Conservation (phyloP, 192 early-diverging fungal species). For the Gonapodya sp. region DNA sequence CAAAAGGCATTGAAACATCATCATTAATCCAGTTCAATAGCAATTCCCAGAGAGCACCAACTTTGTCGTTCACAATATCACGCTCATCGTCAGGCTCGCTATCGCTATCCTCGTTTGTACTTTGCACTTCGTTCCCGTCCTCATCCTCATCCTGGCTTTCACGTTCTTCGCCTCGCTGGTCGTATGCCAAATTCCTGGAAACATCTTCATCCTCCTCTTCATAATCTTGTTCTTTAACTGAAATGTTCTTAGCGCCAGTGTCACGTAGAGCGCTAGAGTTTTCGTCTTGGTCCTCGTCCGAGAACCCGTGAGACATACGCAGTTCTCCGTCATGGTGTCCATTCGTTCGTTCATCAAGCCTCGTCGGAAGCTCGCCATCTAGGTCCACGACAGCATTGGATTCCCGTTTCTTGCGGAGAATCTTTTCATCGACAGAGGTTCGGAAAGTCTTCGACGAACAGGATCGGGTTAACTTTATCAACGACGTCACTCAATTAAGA, state of each 20-base stretch:
- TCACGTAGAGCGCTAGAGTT: constrained; percentile 11
- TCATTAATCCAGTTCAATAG: constrained; percentile 13
- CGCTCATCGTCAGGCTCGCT: constrained; percentile 16
- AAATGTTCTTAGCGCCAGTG: constrained; percentile 11
- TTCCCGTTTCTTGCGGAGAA: constrained; percentile 1
- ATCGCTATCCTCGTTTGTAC: constrained; percentile 12
- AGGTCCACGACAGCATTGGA: background rate
- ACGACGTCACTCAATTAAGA: constrained; percentile 23
- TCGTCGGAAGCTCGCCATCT: background rate
- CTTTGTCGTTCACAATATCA: constrained; percentile 23
- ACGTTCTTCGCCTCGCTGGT: constrained; percentile 24
- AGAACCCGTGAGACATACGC: constrained; percentile 11
- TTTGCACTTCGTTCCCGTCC: constrained; percentile 24
- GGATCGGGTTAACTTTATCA: background rate
- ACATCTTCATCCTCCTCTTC: constrained; percentile 38
- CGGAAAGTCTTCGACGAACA: background rate
- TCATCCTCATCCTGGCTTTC: constrained; percentile 28
- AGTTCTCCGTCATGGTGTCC: constrained; percentile 10
- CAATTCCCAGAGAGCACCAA: background rate
- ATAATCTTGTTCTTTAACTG: constrained; percentile 5
- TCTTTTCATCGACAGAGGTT: background rate
- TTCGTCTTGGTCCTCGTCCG: background rate
- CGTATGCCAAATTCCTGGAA: constrained; percentile 32
- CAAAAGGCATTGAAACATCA: constrained; percentile 5
- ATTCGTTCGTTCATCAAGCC: background rate